These are phyloP conservation scores for Penicillium fuscoglaucum DNA, from an alignment of 2,329 filamentous ascomycete species.

Conservation along the genomic window DNA sequence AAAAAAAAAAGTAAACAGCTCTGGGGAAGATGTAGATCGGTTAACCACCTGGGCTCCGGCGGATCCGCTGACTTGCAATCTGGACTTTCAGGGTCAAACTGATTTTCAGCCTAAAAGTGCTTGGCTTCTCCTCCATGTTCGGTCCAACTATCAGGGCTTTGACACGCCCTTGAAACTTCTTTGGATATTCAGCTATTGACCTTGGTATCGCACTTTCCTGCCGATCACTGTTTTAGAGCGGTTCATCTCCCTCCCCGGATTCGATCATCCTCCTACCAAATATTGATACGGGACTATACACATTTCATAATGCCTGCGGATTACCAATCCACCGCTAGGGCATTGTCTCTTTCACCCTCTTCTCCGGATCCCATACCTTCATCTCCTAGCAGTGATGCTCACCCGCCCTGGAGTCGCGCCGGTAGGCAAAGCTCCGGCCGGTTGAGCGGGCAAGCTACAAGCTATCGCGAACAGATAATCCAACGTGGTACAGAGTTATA, in stretches of 20 bases:
- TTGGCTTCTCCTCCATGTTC: slow-evolving; percentile 9
- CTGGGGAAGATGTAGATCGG: slow-evolving; percentile 6
- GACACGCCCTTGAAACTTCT: slow-evolving; percentile 17
- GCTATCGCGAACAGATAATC: slow-evolving; percentile 42
- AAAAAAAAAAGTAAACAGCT: neutral
- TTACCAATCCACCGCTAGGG: slow-evolving; percentile 54
- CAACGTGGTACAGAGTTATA: slow-evolving; percentile 38
- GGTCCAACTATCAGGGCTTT: slow-evolving; percentile 25
- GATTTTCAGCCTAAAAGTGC: slow-evolving; percentile 8
- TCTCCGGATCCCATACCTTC: slow-evolving; percentile 50
- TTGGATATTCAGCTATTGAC: neutral
- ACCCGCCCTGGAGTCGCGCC: slow-evolving; percentile 55
- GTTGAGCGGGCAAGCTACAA: slow-evolving; percentile 32
- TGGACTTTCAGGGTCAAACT: slow-evolving; percentile 4
- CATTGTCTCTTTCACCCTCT: slow-evolving; percentile 53
- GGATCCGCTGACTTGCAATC: slow-evolving; percentile 11
- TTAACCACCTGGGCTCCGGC: slow-evolving; percentile 6
- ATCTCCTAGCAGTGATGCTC: slow-evolving; percentile 40
- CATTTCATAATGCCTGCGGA: slow-evolving; percentile 46
- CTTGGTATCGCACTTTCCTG: neutral
- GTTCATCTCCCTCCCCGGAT: slow-evolving; percentile 13
- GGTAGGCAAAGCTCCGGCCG: slow-evolving; percentile 44
- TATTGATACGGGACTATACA: slow-evolving; percentile 8
- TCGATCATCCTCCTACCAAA: slow-evolving; percentile 2
- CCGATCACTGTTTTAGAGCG: slow-evolving; percentile 11